A percentile compares a stretch with the other conserved stretches of the same genome.
These are phyloP conservation scores for Termitomyces heimii DNA, from an alignment of 768 basidiomycete genomes.

Conservation along the genomic window DNA sequence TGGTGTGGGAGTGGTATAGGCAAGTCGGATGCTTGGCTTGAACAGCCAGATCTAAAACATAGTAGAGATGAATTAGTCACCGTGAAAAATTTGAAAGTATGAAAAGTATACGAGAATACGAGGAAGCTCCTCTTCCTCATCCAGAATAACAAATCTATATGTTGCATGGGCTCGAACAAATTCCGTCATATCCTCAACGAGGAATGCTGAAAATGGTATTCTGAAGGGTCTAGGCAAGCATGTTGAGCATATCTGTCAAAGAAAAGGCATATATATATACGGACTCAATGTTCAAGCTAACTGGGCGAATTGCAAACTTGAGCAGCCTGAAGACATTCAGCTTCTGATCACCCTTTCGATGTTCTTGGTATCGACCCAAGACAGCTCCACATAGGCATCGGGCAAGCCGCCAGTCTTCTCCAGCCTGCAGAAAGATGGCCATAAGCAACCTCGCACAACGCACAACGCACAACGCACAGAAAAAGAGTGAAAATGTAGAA, in stretches of 20 bases:
- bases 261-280: conserved; percentile 21
- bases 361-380: conserved; percentile 64
- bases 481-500: too few species aligned
- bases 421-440: conserved; percentile 32
- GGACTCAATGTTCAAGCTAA: conserved; percentile 57
- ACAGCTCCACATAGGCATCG: conserved; percentile 83
- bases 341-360: conserved; percentile 24
- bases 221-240: conserved; percentile 29
- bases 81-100: background rate
- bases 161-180: conserved; percentile 89
- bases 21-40: conserved; percentile 80
- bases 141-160: conserved; percentile 84
- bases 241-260: background rate
- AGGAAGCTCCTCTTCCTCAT: conserved; percentile 80
- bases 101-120: conserved; percentile 62
- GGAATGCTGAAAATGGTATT: conserved; percentile 78
- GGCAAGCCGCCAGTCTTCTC: conserved; percentile 58
- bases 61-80: background rate
- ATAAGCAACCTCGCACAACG: conserved; percentile 1
- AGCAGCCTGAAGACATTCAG: conserved; percentile 60
- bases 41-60: conserved; percentile 84
- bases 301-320: conserved; percentile 79
- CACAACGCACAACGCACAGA: too few species aligned
- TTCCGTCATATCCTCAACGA: conserved; percentile 89
- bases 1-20: conserved; percentile 56